Evolutionary conservation across 371 early-diverging fungal species (phyloP), one percentile per base, ranked within the genome.

Genomic region (Rhizopus delemar): DNA sequence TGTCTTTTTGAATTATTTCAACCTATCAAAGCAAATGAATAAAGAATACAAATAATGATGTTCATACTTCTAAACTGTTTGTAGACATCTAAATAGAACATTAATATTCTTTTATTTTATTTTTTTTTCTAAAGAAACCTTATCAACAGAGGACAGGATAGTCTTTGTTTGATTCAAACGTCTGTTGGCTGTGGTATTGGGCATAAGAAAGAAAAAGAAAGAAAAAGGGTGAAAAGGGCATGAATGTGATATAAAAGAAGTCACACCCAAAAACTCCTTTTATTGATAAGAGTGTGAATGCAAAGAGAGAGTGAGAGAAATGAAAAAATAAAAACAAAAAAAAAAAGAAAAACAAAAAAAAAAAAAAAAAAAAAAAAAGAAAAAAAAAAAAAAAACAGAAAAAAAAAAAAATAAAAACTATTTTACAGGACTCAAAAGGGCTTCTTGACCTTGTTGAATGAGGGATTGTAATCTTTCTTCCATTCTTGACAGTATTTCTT

Each of bases 381-480:
- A 39, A 49, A 53, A 60, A 43, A 15, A 53, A 38, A 53, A 46
- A 54, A 32, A 28, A 36, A 53, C 15, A 41, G 8, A 45, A 6
- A 32, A 12, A 7, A 41, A 28, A 51, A 12, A 58, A 9, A 50
- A 32, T 9, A 46, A 45, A 16, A 28, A 31, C 34, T 49, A 56
- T 53, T 38, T 48, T 29, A 56, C 53, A 41, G 67, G 59, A 46
- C 66, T 70, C 51, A 65, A 59, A 9, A 77, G 62, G 6, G 78
- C 78, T 29, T 72, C 73, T 53, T 77, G 70, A 16, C 78, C 74
- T 60, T 74, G 63, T 56, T 77, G 65, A 34, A 77, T 74, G 12
- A 77, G 56, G 1, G 69, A 64, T 41, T 71, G 63, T 11, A 74
- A 36, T 5, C 53, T 64, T 50, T 68, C 74, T 51, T 74, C 74